Base-by-base conservation (phyloP, 2,329 filamentous ascomycete species). In the Rhynchosporium agropyri region DNA sequence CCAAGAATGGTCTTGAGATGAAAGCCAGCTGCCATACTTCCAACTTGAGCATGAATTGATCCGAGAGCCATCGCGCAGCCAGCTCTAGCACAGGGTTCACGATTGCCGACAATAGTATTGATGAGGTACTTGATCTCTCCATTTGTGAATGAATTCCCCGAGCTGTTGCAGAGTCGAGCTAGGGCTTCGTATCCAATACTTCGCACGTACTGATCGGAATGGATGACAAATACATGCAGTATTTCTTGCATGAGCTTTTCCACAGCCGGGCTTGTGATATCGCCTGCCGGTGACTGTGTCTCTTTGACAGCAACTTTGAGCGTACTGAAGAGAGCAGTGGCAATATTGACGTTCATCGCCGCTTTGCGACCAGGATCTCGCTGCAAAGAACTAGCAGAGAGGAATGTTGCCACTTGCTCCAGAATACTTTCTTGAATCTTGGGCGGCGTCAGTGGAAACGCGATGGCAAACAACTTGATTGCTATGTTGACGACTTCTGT, bases 1-100 rank as follows among this genome's bases (percentile, higher is more conserved):
- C 94, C 90, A n/a, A 97, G 84, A 56, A 99, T 97, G 1, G 92
- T 97, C 79, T 98, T 98, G 57, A 99, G 82, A 74, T 99, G 95
- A 71, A 95, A 92, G 3, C 93, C 92, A 60, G 95, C 95, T 59
- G 95, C 95, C 93, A 99, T 98, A 62, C 95, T 94, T 62, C 95
- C 96, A 40, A 99, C 90, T 75, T 97, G 92, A 20, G 92, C 90
- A 77, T 99, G 93, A 58, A 99, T 98, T 62, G 89, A 90, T 8
- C 95, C 95, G 36, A 99, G 79, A 12, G 95, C 92, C 80, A 96
- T 91, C 15, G 96, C 95, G 76, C 94, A 99, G 10, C 95, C 95
- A 50, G 96, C 93, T 74, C 95, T 87, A 43, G 92, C 92, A 74
- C 91, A 94, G 0, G 95, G 95, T 74, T 99, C 95, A 60, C 94